These are phyloP conservation scores for Cenchrus fungigraminus DNA, from an alignment of 176 grass and related monocot genomes.

Conservation along the genomic window DNA sequence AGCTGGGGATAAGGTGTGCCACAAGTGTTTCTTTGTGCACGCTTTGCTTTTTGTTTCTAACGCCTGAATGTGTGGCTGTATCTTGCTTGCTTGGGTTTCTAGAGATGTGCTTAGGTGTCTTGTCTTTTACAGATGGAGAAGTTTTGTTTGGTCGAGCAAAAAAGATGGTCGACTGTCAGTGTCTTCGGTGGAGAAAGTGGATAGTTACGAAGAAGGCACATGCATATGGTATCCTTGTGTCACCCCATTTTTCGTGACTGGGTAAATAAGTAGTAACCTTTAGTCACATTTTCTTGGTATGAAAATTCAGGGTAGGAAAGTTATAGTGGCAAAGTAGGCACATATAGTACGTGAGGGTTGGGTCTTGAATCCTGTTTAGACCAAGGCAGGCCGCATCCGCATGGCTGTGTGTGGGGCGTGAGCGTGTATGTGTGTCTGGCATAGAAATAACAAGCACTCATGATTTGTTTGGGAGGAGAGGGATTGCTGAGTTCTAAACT, in stretches of 20 bases:
- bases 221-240: neutral
- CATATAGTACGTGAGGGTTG: neutral
- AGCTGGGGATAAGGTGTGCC: neutral
- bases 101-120: constrained; percentile 31
- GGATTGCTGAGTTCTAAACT: neutral
- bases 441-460: neutral
- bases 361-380: neutral
- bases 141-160: constrained; percentile 28
- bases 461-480: neutral
- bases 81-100: constrained; percentile 11
- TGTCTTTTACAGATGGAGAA: constrained; percentile 31
- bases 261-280: neutral
- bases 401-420: no score
- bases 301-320: neutral
- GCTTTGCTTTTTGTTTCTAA: neutral
- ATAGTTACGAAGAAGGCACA: constrained; percentile 14
- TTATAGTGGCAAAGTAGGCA: neutral
- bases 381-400: neutral
- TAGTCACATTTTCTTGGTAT: neutral
- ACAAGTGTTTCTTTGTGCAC: neutral
- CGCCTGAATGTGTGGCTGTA: constrained; percentile 1
- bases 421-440: neutral
- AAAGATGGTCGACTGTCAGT: constrained; percentile 23
- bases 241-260: neutral
- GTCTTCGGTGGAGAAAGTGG: constrained; percentile 6